Conservation (phyloP, 805 yeast species). For the Teunomyces tritomae region DNA sequence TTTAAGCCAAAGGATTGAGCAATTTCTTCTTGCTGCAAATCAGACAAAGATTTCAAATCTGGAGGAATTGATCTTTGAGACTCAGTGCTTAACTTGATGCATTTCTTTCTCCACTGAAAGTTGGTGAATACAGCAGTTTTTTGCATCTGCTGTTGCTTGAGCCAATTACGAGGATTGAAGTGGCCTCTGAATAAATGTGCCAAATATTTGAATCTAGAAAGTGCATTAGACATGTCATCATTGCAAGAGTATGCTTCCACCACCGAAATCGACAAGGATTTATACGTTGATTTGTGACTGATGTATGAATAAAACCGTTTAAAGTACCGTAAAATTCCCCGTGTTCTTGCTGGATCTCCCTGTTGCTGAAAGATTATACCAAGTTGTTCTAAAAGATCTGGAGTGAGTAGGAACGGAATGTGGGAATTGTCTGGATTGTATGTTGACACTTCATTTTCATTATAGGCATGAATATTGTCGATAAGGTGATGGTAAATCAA, state of each 20-base stretch:
- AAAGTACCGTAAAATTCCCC: slow-evolving; percentile 34
- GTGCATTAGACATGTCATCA: slow-evolving; percentile 20
- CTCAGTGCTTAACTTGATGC: slow-evolving; percentile 16
- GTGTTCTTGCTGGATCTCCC: slow-evolving; percentile 22
- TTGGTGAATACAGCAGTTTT: slow-evolving; percentile 15
- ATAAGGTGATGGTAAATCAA: slow-evolving; percentile 36
- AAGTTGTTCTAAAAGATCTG: slow-evolving; percentile 22
- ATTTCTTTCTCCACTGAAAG: slow-evolving; percentile 21
- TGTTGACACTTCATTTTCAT: slow-evolving; percentile 8
- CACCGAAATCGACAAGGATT: slow-evolving; percentile 22
- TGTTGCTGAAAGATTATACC: slow-evolving; percentile 27
- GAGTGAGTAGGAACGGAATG: slow-evolving; percentile 34
- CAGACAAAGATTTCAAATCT: slow-evolving; percentile 7
- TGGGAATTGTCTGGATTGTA: slow-evolving; percentile 15
- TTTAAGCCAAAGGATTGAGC: background rate
- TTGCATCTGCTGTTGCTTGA: slow-evolving; percentile 7
- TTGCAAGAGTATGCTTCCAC: slow-evolving; percentile 30
- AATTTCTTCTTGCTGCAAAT: slow-evolving; percentile 6
- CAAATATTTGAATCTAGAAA: slow-evolving; percentile 21
- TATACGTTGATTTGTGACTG: slow-evolving; percentile 27
- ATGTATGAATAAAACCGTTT: slow-evolving; percentile 36
- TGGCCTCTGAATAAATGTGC: slow-evolving; percentile 20
- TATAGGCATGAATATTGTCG: slow-evolving; percentile 21
- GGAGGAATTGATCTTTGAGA: background rate
- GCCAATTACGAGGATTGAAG: slow-evolving; percentile 11